These are phyloP conservation scores for Jackrogersella minutella DNA, from an alignment of 495 filamentous ascomycete genomes.

Conservation along the genomic window DNA sequence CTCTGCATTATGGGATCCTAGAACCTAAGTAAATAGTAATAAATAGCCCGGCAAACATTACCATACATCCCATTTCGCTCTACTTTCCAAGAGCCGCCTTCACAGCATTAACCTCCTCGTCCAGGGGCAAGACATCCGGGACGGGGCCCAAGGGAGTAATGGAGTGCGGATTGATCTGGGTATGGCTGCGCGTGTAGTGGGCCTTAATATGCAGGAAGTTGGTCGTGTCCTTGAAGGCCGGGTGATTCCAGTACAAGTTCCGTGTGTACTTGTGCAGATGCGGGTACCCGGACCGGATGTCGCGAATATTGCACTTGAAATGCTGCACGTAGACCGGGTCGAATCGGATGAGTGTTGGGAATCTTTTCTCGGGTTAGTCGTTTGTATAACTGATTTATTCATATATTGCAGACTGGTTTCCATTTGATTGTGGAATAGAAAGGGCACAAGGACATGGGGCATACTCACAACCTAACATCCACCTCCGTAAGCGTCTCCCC, in stretches of 20 bases:
- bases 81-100: slow-evolving; percentile 18
- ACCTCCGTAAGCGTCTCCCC: slow-evolving; percentile 77
- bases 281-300: slow-evolving; percentile 82
- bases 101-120: slow-evolving; percentile 53
- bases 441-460: too few species aligned
- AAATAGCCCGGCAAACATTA: too few species aligned
- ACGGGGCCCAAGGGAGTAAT: slow-evolving; percentile 73
- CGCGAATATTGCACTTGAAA: slow-evolving; percentile 90
- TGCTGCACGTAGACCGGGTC: slow-evolving; percentile 91
- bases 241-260: slow-evolving; percentile 72
- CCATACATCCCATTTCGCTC: not conserved
- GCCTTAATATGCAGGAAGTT: slow-evolving; percentile 70
- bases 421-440: not conserved
- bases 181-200: slow-evolving; percentile 62
- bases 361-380: slow-evolving; percentile 45
- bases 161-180: slow-evolving; percentile 58
- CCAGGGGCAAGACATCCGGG: slow-evolving; percentile 64
- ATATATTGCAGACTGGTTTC: too few species aligned
- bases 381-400: too few species aligned
- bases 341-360: slow-evolving; percentile 85
- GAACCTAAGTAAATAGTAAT: too few species aligned
- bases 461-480: slow-evolving; percentile 68
- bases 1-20: too few species aligned
- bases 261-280: slow-evolving; percentile 71
- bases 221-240: slow-evolving; percentile 67